Base-by-base conservation (phyloP, 495 filamentous ascomycete species). In the Ramalina peruviana region DNA sequence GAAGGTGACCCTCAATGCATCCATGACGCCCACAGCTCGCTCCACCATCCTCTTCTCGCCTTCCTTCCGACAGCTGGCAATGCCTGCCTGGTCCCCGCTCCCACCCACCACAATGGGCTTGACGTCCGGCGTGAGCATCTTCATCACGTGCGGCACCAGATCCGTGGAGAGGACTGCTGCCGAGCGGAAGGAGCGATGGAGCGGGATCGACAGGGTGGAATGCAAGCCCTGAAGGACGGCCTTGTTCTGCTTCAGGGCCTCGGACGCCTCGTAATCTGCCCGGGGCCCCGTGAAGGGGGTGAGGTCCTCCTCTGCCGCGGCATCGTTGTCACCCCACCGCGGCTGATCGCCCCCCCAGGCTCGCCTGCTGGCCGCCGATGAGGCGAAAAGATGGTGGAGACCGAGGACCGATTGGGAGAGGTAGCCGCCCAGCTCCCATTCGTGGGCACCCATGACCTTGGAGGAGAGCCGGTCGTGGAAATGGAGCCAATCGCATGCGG, bases 401-500 rank as follows among this genome's bases (percentile, higher is more conserved):
- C 86, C 92, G 1, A 96, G 75, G 23, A 87, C 73, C 1, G 90
- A 80, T 56, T 88, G 82, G 57, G 80, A 82, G 50, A 96, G 76
- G 63, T 98, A 98, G 0, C 85, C 79, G 15, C 70, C 71, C 26
- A 96, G 68, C 61, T 97, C 90, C 81, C 88, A 96, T 40, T 92
- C 88, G 62, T 95, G 88, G 43, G 71, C 75, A 9, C 74, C 65
- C 59, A 80, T 85, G 3, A 96, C 68, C 48, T 79, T 78, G 1
- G 79, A 76, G 6, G 85, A 89, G 51, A 93, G 76, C 1, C 72
- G 67, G 55, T 96, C 92, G 60, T 95, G 85, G 63, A 98, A 97
- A 64, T 89, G 74, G 49, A 98, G 76, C 92, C 92, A 97, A 43
- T 95, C 88, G 60, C 89, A 92, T 0, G 88, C 90, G 1, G 72